Evolutionary conservation across 768 basidiomycete genomes (phyloP), one percentile per base, ranked within the genome.

Genomic region (Tricholoma terreum): DNA sequence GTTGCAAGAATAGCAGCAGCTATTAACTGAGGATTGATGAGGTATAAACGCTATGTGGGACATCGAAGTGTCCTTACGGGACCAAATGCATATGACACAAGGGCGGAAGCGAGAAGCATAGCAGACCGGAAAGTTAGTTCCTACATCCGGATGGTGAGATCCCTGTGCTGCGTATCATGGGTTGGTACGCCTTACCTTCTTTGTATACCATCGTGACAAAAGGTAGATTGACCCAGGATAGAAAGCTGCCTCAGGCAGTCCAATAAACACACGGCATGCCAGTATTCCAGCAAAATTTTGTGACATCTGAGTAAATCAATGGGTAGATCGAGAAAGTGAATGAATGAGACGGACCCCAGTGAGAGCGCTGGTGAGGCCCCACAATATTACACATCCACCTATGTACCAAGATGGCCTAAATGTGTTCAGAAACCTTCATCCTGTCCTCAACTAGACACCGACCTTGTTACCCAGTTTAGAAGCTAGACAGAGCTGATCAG

Each of bases 1-100:
- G 76, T 78, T 1, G 76, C 72, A 14, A 92, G 76, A 54, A 90
- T 86, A 10, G 86, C 89, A n/a, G 88, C 88, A 14, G 87, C 90
- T 64, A 90, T 81, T 6, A 89, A 67, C 83, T 87, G 58, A 17
- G 40, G 7, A 31, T 14, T 15, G 19, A 40, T 52, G 21, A 52
- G 34, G 14, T 22, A 5, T 4, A 31, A n/a, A 12, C 21, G 50
- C 22, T 21, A 19, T 24, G 2, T 3, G 33, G 30, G 36, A 8
- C 36, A 27, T 15, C 45, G 30, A 24, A 34, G 17, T 4, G n/a
- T 12, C 65, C 82, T 64, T 55, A 86, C 85, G 45, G 80, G 75
- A 45, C 87, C 85, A 61, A 88, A 86, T 5, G 87, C 86, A 64
- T 86, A 85, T 4, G 85, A 84, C 40, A 86, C 77, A 8, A 87